Evolutionary conservation across 306 rosid species (phyloP), one percentile per base, ranked within the genome.

Genomic region (Psophocarpus tetragonolobus): DNA sequence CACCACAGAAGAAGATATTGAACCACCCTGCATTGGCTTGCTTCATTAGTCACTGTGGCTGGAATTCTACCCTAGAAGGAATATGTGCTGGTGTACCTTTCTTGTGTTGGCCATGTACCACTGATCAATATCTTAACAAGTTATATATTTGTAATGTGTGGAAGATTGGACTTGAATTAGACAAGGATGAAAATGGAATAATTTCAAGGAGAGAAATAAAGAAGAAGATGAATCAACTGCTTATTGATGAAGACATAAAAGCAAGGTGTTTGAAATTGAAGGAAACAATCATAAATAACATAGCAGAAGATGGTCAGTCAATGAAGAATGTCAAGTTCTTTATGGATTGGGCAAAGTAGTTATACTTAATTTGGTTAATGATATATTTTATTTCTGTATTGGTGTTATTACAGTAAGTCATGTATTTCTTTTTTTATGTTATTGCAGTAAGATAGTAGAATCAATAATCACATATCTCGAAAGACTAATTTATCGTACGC

Each of bases 21-120:
- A 76, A 63, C 38, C 82, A 82, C 36, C 64, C 79, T 39, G 9
- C 85, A 0, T 44, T 87, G 13, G 84, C 84, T 74, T 85, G 86
- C 23, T 87, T 87, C 64, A n/a, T 87, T n/a, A 80, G 84, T 24
- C 91, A 87, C 1, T 87, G 89, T 30, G 89, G 91, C 30, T 87
- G 91, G 91, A 87, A 83, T 26, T 87, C 89, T 17, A 66, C 74
- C 1, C 3, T 80, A 1, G 91, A 87, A 53, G 89, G 87, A 69
- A 44, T 77, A 60, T 78, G 53, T 74, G 36, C 5, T 44, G 80
- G 76, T 23, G 71, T 83, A 1, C 89, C 87, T 69, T 87, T 85
- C 33, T 54, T 87, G 66, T 66, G 80, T 81, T 81, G 80, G 84
- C 80, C 84, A 15, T 74, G 60, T 12, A 0, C 1, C 0, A 0